Evolutionary conservation across 106 monocot genomes (phyloP), one percentile per base, ranked within the genome.

Genomic region (Phalaenopsis equestris): DNA sequence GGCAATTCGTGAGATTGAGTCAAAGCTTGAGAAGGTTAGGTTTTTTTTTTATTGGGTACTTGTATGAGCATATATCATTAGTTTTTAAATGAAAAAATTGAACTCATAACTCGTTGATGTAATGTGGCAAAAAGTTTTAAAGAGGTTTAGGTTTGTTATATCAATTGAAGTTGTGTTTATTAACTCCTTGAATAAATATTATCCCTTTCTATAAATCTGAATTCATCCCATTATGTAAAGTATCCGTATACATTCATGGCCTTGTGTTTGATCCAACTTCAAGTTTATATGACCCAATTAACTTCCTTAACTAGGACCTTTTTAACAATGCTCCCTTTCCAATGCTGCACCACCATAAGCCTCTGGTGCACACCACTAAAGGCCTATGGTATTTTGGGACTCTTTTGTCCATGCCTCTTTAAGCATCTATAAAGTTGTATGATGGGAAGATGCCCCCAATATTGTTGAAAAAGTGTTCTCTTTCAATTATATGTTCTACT

Each of bases 1-100:
- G 85, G 94, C 92, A 55, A 94, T 94, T 55, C 80, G 73, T 78
- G 94, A 98, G 82, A 83, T 98, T 80, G 94, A 98, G 83, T 85
- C 88, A 75, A 84, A 98, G 56, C 83, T 98, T 17, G 91, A 91
- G 46, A 93, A 94, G 92, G 94, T 95, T 81, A 83, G 82, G 36
- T 68, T 74, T 43, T 30, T 68, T 12, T 67, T 9, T 8, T 23
- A 30, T 30, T 30, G 30, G 43, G 4, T 41, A 47, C 24, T 47
- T 48, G 10, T 73, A 45, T 19, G 45, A 18, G 43, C 41, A 21
- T n/a, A 74, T 74, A 39, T 16, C 7, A 45, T 36, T 70, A 70
- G 14, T 41, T 39, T 70, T 70, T 70, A 41, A 30, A 3, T 14
- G 39, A 70, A 36, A 38, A 70, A 70, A 39, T 70, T 39, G 14